Evolutionary conservation across 768 basidiomycete species (phyloP).

Genomic region (Hygrocybe coccinea): DNA sequence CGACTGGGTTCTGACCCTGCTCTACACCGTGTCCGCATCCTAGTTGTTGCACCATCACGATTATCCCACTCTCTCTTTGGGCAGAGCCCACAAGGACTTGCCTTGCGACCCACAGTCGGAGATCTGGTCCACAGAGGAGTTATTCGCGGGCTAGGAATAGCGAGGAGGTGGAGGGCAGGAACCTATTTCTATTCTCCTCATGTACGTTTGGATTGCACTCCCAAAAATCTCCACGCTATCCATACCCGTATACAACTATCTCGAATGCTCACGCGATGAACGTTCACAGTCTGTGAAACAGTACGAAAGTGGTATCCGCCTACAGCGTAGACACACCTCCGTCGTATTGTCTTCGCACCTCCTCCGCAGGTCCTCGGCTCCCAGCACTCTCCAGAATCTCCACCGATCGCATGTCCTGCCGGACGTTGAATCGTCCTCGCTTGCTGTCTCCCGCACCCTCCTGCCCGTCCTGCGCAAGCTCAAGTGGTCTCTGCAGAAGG

Average conservation of each 20-base stretch:
- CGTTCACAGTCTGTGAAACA: slow-evolving; percentile 54
- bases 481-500: slow-evolving; percentile 67
- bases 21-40: slow-evolving; percentile 57
- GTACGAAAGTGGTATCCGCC: slow-evolving; percentile 53
- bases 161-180: slow-evolving; percentile 62
- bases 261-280: background rate
- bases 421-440: slow-evolving; percentile 56
- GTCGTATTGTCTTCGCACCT: slow-evolving; percentile 52
- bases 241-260: slow-evolving; percentile 6
- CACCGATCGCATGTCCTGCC: slow-evolving; percentile 53
- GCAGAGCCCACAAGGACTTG: slow-evolving; percentile 47
- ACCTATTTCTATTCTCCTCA: slow-evolving; percentile 58
- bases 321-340: slow-evolving; percentile 57
- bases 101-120: slow-evolving; percentile 57
- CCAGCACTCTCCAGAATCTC: slow-evolving; percentile 39
- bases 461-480: slow-evolving; percentile 60
- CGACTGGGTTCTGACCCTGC: slow-evolving; percentile 56
- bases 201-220: slow-evolving; percentile 36
- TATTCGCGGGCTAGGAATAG: slow-evolving; percentile 62
- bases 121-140: slow-evolving; percentile 69
- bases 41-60: slow-evolving; percentile 61
- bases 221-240: background rate
- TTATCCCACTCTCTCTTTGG: slow-evolving; percentile 63
- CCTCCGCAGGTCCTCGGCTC: slow-evolving; percentile 39
- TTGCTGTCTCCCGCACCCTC: slow-evolving; percentile 53